Evolutionary conservation across 495 filamentous ascomycete genomes (phyloP).

Genomic region (Copromyces sp.): DNA sequence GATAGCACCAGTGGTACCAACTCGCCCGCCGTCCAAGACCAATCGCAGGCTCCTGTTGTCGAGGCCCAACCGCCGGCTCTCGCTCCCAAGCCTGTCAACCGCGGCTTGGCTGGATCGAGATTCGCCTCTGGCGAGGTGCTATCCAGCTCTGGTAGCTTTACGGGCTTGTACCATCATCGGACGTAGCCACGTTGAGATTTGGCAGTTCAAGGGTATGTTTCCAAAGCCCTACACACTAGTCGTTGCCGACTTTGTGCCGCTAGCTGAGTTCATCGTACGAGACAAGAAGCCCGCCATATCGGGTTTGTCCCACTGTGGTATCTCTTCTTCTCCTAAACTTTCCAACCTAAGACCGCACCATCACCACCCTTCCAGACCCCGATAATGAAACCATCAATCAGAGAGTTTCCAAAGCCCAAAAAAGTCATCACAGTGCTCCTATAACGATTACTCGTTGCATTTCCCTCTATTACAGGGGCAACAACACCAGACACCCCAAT

Average conservation of each 20-base stretch:
- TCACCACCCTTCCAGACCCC: too few relatives aligned
- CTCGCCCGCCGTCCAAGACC: not conserved
- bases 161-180: not conserved
- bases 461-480: too few relatives aligned
- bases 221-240: too few relatives aligned
- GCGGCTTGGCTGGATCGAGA: not conserved
- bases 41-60: not conserved
- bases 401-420: too few relatives aligned
- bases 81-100: not conserved
- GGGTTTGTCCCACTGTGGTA: too few relatives aligned
- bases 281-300: not conserved
- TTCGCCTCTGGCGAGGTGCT: not conserved
- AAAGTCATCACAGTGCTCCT: too few relatives aligned
- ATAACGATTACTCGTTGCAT: too few relatives aligned
- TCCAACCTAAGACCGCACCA: too few relatives aligned
- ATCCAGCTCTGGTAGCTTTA: not conserved
- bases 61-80: not conserved
- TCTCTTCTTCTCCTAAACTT: too few relatives aligned
- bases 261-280: not conserved
- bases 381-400: too few relatives aligned
- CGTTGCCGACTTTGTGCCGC: too few relatives aligned
- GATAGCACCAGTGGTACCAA: not conserved
- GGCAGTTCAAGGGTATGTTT: not conserved
- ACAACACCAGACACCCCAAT: too few relatives aligned
- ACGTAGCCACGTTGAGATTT: not conserved